Conservation (phyloP, 2,329 filamentous ascomycete species). For the Nothophaeocryptopus gaeumannii region DNA sequence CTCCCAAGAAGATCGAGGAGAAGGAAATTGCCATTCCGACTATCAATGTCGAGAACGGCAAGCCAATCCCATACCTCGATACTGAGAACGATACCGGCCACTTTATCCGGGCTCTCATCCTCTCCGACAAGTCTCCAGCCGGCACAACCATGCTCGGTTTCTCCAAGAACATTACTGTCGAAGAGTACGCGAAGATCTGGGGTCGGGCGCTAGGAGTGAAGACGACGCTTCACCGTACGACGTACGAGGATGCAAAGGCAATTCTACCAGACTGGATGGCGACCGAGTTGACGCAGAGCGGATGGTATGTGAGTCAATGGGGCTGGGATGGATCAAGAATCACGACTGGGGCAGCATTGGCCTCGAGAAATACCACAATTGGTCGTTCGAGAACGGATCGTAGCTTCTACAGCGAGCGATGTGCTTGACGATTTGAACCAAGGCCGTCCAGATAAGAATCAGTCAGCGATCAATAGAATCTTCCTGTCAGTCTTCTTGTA, state of each 20-base stretch:
- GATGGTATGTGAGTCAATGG: slow-evolving; percentile 17
- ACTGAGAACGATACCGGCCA: slow-evolving; percentile 17
- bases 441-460: too few relatives aligned
- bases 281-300: slow-evolving; percentile 20
- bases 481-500: too few relatives aligned
- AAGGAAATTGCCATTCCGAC: slow-evolving; percentile 21
- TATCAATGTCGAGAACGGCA: not conserved
- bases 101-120: slow-evolving; percentile 30
- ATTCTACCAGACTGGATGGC: slow-evolving; percentile 20
- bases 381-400: too few relatives aligned
- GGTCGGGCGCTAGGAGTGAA: slow-evolving; percentile 22
- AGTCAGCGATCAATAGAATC: too few relatives aligned
- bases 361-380: not conserved
- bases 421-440: too few relatives aligned
- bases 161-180: slow-evolving; percentile 25
- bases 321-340: slow-evolving; percentile 23
- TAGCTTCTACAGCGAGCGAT: too few relatives aligned
- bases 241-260: not conserved
- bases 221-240: slow-evolving; percentile 15
- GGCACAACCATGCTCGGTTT: slow-evolving; percentile 31
- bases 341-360: slow-evolving; percentile 22
- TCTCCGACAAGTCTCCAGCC: slow-evolving; percentile 16
- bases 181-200: slow-evolving; percentile 30
- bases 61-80: slow-evolving; percentile 16
- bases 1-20: slow-evolving; percentile 15